These are phyloP conservation scores for Aspergillus quadrilineatus DNA, from an alignment of 2,329 filamentous ascomycete species.

Conservation along the genomic window DNA sequence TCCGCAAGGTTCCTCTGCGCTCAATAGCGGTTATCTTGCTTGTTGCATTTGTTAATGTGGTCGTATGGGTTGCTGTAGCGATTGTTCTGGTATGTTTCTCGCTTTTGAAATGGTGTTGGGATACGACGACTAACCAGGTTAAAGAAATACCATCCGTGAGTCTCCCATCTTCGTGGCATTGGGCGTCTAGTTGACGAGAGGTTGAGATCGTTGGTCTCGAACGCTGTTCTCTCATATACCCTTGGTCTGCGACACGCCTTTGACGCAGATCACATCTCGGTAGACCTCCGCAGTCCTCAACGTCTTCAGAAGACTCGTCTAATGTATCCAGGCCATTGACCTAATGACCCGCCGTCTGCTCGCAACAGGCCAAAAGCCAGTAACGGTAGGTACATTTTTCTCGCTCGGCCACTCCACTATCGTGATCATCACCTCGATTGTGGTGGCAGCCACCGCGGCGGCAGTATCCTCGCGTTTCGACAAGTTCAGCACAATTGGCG, in stretches of 20 bases:
- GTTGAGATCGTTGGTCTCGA: conserved; percentile 64
- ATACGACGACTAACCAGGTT: too few relatives aligned
- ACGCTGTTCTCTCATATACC: conserved; percentile 81
- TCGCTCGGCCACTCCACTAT: conserved; percentile 91
- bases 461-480: conserved; percentile 79
- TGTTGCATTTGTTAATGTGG: conserved; percentile 54
- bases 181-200: neutral
- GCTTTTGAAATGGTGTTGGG: too few relatives aligned
- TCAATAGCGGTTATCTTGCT: conserved; percentile 58
- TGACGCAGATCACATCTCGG: conserved; percentile 87
- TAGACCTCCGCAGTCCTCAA: conserved; percentile 24
- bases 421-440: conserved; percentile 83
- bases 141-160: conserved; percentile 41
- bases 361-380: conserved; percentile 78
- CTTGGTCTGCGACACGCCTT: conserved; percentile 91
- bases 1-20: conserved; percentile 57
- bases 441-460: conserved; percentile 86
- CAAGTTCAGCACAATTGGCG: conserved; percentile 74
- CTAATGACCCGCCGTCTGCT: conserved; percentile 89
- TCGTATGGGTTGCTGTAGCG: conserved; percentile 59
- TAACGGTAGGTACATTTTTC: conserved; percentile 93
- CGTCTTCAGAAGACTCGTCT: neutral
- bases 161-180: conserved; percentile 1
- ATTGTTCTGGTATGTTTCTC: conserved; percentile 53
- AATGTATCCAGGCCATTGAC: conserved; percentile 69